Evolutionary conservation across 345 rosid species (phyloP).

Genomic region (Citrus cavaleriei): DNA sequence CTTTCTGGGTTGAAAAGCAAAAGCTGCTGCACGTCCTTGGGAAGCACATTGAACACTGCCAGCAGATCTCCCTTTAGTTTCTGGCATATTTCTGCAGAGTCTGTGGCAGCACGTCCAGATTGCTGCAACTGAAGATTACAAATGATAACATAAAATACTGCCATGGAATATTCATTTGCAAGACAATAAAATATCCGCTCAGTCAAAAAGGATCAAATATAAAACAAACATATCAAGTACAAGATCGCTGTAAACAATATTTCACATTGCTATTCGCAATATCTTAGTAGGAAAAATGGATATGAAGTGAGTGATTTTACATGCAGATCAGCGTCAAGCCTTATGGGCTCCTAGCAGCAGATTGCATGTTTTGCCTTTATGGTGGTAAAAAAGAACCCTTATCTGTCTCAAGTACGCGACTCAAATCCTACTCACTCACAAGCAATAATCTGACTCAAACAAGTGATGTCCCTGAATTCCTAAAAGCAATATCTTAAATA

Average conservation of each 20-base stretch:
- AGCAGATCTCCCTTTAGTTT: conserved; percentile 80
- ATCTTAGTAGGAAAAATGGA: neutral
- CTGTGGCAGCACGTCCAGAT: conserved; percentile 38
- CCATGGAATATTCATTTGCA: neutral
- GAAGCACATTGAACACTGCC: conserved; percentile 67
- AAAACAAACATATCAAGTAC: neutral
- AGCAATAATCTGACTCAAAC: neutral
- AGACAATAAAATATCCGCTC: neutral
- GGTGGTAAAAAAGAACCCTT: neutral
- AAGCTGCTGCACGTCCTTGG: conserved; percentile 85
- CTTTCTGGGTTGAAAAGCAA: conserved; percentile 83
- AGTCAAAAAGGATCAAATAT: neutral
- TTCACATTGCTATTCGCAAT: neutral
- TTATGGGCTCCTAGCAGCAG: neutral
- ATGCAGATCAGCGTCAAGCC: neutral
- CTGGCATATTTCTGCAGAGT: conserved; percentile 42
- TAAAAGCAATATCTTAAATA: neutral
- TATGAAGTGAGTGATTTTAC: neutral
- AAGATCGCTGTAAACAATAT: neutral
- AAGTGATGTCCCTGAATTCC: neutral
- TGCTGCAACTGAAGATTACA: conserved; percentile 44
- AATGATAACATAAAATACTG: neutral
- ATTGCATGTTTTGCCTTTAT: neutral
- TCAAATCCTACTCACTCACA: neutral
- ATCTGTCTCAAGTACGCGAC: neutral